Conservation (phyloP, 192 early-diverging fungal genomes). For the Neocallimastix lanati region DNA sequence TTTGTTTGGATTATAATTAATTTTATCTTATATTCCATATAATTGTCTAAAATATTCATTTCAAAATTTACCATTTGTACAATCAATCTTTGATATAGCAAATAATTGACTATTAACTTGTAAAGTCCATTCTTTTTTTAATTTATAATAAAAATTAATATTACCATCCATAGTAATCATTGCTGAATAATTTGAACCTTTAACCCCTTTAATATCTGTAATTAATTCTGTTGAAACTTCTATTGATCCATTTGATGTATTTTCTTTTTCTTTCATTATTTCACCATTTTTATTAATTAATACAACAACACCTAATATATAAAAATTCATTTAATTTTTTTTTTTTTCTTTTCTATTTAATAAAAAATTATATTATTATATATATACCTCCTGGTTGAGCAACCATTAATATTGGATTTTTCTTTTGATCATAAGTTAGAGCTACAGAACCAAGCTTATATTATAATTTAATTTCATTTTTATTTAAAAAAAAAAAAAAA, state of each 20-base stretch:
- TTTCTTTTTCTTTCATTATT: background rate
- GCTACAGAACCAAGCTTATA: background rate
- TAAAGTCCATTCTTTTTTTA: background rate
- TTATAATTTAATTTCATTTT: too few species aligned
- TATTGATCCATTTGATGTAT: background rate
- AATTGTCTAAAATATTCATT: too few species aligned
- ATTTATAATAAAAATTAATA: background rate
- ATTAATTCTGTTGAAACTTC: background rate
- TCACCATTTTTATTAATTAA: background rate
- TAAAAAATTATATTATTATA: too few species aligned
- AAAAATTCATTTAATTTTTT: too few species aligned
- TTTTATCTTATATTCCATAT: too few species aligned
- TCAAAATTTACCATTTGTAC: background rate
- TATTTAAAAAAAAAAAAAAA: too few species aligned
- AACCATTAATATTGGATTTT: background rate
- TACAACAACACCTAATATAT: background rate
- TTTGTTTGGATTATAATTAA: too few species aligned
- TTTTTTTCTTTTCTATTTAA: too few species aligned
- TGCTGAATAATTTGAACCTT: background rate
- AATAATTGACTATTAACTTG: background rate
- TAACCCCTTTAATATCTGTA: background rate
- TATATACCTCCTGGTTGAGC: background rate
- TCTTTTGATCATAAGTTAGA: background rate
- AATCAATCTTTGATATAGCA: background rate
- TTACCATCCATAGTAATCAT: background rate